Percentiles rank a stretch among this genome's conserved stretches.
These are phyloP conservation scores for Acer saccharum DNA, from an alignment of 345 rosid species.

Conservation along the genomic window DNA sequence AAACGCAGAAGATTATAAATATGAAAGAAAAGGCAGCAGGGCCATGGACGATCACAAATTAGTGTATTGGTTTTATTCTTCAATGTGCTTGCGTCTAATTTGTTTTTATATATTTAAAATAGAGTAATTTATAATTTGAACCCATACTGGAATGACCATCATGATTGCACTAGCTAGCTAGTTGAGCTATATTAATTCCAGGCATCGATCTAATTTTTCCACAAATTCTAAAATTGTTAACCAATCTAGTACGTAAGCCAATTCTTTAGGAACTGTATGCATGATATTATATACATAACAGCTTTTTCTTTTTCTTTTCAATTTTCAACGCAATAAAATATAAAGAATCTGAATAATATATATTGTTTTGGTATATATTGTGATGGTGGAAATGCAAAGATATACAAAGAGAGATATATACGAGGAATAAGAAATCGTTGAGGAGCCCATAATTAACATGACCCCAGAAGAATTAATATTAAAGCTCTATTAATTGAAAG, in stretches of 20 bases:
- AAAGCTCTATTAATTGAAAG: neutral
- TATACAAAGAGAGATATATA: neutral
- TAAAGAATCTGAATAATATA: too few species aligned
- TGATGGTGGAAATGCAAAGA: neutral
- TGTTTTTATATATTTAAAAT: neutral
- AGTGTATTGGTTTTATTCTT: neutral
- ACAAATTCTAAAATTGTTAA: neutral
- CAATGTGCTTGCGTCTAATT: neutral
- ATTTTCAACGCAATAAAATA: too few species aligned
- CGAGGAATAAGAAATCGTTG: neutral
- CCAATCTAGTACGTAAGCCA: neutral
- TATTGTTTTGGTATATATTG: neutral
- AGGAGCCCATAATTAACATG: neutral
- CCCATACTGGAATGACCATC: neutral
- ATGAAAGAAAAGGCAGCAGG: neutral
- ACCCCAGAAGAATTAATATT: neutral
- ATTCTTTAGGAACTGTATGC: neutral
- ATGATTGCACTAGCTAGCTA: conserved; percentile 1
- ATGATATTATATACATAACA: too few species aligned
- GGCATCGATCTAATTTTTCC: too few species aligned
- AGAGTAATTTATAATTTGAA: neutral
- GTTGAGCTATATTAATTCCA: neutral
- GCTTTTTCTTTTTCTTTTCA: too few species aligned
- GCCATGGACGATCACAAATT: neutral
- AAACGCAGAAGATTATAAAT: neutral